Evolutionary conservation across 352 stramenopile species (phyloP), one percentile per base, ranked within the genome.

Genomic region (Peronospora belbahrii): DNA sequence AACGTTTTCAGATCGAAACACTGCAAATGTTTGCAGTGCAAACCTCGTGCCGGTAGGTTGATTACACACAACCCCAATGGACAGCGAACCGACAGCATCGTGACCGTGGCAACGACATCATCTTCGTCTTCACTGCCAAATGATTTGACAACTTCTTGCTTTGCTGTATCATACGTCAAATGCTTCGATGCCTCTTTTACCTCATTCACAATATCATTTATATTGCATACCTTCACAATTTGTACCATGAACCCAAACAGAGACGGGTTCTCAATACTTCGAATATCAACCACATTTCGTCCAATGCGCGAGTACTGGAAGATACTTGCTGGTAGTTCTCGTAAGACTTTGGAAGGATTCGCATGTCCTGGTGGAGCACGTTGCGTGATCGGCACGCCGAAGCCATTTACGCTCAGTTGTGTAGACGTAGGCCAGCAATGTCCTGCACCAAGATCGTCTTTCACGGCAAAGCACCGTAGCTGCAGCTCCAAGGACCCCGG

Each of bases 1-100:
- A 96, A 98, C 2, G 85, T 97, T 50, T 56, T 72, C 20, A 98
- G 62, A 62, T 98, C 93, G 63, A 98, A 98, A 59, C 94, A 98
- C 74, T 97, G 91, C 42, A 97, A 68, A 56, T 98, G 94, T 43
- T 88, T 94, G 58, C 94, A 98, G 55, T 94, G 50, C 24, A 83
- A 58, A 7, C 90, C 90, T 28, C 94, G 68, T 10, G 93, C 93
- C 9, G 94, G 92, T 18, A 86, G 68, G 42, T 85, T 66, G 38
- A 98, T 97, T 18, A 88, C 74, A 22, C 81, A 85, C 11, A 95
- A 48, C 0, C 85, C 82, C 7, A 95, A 59, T 3, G 85, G 85
- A 70, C 85, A 95, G 15, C 82, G 80, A n/a, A 95, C 70, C 7
- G 83, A 95, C n/a, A 95, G 66, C 42, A 93, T 79, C 24, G 85